Evolutionary conservation across 2,329 filamentous ascomycete species (phyloP).

Genomic region (Tolypocladium paradoxum): DNA sequence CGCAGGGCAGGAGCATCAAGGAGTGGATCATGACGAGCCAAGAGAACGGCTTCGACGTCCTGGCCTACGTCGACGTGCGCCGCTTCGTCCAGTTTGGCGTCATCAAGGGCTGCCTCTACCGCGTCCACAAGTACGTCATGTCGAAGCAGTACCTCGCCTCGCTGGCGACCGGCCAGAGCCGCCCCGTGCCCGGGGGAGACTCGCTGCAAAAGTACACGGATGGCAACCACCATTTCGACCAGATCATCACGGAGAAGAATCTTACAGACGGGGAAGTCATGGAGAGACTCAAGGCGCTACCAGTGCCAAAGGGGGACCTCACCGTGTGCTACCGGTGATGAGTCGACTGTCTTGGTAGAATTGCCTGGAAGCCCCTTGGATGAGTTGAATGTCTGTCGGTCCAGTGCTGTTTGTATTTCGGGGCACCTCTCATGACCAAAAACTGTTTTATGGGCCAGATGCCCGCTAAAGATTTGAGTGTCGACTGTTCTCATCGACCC

Average conservation of each 20-base stretch:
- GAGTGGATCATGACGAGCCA: conserved; percentile 76
- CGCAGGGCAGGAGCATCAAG: conserved; percentile 71
- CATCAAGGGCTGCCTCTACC: conserved; percentile 88
- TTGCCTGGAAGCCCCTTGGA: neutral
- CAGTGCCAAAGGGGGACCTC: conserved; percentile 39
- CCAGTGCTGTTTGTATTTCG: neutral
- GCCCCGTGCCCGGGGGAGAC: conserved; percentile 29
- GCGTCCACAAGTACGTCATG: conserved; percentile 84
- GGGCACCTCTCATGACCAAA: neutral
- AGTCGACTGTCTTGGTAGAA: neutral
- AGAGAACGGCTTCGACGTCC: conserved; percentile 50
- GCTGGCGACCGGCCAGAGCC: conserved; percentile 42
- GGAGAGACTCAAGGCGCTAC: conserved; percentile 51
- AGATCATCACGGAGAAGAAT: conserved; percentile 69
- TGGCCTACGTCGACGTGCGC: conserved; percentile 74
- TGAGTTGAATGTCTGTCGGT: neutral
- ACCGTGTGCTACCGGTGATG: conserved; percentile 42
- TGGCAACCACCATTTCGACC: conserved; percentile 67
- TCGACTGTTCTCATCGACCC: neutral
- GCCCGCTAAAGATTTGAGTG: neutral
- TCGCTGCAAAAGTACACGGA: conserved; percentile 59
- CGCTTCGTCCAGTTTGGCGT: conserved; percentile 91
- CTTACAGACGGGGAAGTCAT: conserved; percentile 60
- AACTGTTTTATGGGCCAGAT: neutral
- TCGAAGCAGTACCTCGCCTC: conserved; percentile 50